Evolutionary conservation across 1,284 basidiomycete species (phyloP).

Genomic region (Apiotrichum akiyoshidainum): DNA sequence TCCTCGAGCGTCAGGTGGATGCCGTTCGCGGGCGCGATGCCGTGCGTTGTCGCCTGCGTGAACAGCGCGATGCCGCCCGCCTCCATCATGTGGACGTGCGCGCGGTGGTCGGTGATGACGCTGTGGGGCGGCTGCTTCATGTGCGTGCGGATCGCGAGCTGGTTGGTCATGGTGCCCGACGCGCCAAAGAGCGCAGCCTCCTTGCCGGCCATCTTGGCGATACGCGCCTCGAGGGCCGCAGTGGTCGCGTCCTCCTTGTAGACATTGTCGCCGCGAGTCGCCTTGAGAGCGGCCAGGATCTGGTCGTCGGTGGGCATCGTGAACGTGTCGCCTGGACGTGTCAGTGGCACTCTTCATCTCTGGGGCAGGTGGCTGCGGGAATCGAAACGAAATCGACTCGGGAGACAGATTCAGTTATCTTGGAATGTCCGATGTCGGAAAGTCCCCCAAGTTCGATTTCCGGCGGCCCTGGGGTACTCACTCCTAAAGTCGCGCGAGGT

Average conservation of each 20-base stretch:
- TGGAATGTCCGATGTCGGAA: too few relatives aligned
- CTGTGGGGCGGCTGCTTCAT: conserved; percentile 82
- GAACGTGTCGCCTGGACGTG: conserved; percentile 53
- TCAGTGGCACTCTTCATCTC: background rate
- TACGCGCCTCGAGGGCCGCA: conserved; percentile 69
- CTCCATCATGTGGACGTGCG: conserved; percentile 64
- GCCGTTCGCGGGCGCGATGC: conserved; percentile 42
- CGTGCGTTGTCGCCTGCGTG: conserved; percentile 70
- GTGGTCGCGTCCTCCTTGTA: conserved; percentile 56
- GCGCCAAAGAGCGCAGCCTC: conserved; percentile 75
- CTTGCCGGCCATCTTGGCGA: conserved; percentile 73
- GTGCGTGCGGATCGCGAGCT: conserved; percentile 75
- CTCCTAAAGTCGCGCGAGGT: conserved; percentile 52
- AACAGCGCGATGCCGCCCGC: conserved; percentile 85
- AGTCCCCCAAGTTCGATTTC: too few relatives aligned
- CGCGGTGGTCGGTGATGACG: conserved; percentile 73
- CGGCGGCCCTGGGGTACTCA: conserved; percentile 28
- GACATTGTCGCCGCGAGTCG: conserved; percentile 57
- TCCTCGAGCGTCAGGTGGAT: conserved; percentile 74
- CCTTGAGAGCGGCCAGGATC: conserved; percentile 52
- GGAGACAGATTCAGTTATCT: too few relatives aligned
- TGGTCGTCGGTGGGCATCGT: conserved; percentile 54
- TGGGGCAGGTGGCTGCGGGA: background rate
- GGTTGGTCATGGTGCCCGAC: conserved; percentile 93
- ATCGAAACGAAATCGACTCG: background rate